Percentiles rank a stretch among this genome's conserved stretches.
Conservation (phyloP, 768 basidiomycete species). For the Russula virescens region DNA sequence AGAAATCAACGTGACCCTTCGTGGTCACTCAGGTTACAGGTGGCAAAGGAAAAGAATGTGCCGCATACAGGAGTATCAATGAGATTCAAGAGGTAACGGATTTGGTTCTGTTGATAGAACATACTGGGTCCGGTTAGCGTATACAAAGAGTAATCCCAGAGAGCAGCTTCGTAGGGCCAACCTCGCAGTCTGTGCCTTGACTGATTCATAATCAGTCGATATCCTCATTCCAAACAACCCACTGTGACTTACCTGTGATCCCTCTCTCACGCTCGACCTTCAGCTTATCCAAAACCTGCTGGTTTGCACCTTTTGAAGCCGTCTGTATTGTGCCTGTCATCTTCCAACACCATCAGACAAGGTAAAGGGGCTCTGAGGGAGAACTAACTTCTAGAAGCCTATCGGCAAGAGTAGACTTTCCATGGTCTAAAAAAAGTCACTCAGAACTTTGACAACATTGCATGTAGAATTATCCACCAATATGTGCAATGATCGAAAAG, state of each 20-base stretch:
- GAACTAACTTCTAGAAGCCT: conserved; percentile 67
- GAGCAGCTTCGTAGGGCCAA: conserved; percentile 27
- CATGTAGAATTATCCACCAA: conserved; percentile 46
- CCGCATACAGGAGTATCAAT: conserved; percentile 86
- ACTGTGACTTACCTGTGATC: conserved; percentile 66
- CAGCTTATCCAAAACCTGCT: conserved; percentile 86
- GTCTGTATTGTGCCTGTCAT: conserved; percentile 82
- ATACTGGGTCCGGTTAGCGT: conserved; percentile 47
- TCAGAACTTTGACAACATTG: not conserved
- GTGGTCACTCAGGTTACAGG: not conserved
- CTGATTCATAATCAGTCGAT: conserved; percentile 34
- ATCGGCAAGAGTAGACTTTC: conserved; percentile 92
- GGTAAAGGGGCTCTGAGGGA: conserved; percentile 8
- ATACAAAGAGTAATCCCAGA: conserved; percentile 11
- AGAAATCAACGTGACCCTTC: conserved; percentile 95
- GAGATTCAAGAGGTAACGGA: conserved; percentile 76
- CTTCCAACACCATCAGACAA: conserved; percentile 38
- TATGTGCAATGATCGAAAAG: conserved; percentile 96
- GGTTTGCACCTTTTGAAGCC: conserved; percentile 59
- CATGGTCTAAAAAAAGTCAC: conserved; percentile 57
- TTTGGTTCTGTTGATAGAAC: conserved; percentile 56
- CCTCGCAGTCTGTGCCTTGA: conserved; percentile 96
- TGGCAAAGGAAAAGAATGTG: not conserved
- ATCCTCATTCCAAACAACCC: not conserved
- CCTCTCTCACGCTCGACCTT: conserved; percentile 97